These are phyloP conservation scores for Lagenaria siceraria DNA, from an alignment of 306 rosid species.

Conservation along the genomic window DNA sequence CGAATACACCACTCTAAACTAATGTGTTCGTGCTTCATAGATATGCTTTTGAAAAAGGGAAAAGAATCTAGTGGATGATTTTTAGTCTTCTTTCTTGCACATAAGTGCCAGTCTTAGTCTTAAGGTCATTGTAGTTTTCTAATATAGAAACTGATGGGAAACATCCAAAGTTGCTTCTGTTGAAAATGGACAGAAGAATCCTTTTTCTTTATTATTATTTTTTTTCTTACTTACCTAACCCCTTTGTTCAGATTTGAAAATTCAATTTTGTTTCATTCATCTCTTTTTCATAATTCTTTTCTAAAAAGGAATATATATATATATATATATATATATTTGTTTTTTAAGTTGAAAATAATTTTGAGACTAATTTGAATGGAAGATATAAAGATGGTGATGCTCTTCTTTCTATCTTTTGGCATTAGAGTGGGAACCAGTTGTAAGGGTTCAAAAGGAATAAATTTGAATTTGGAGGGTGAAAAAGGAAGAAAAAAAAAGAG, in stretches of 20 bases:
- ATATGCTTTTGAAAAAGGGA: neutral
- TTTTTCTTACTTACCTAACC: neutral
- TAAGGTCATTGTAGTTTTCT: neutral
- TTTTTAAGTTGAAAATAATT: neutral
- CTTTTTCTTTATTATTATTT: neutral
- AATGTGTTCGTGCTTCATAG: neutral
- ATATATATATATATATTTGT: neutral
- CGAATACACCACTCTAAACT: neutral
- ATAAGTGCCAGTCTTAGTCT: neutral
- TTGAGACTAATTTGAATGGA: neutral
- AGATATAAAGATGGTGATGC: neutral
- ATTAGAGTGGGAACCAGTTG: constrained; percentile 16
- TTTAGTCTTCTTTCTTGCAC: neutral
- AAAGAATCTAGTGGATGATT: neutral
- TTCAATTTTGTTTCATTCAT: neutral
- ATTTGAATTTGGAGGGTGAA: neutral
- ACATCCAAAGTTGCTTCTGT: neutral
- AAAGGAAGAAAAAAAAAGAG: neutral
- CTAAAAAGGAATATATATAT: neutral
- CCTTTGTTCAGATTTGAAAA: neutral
- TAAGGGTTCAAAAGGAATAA: constrained; percentile 9
- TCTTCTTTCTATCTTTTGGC: neutral
- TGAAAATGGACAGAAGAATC: neutral
- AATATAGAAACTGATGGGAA: neutral
- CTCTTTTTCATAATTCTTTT: neutral